Base-by-base conservation (phyloP, 2,329 filamentous ascomycete genomes). In the Cladophialophora carrionii region DNA sequence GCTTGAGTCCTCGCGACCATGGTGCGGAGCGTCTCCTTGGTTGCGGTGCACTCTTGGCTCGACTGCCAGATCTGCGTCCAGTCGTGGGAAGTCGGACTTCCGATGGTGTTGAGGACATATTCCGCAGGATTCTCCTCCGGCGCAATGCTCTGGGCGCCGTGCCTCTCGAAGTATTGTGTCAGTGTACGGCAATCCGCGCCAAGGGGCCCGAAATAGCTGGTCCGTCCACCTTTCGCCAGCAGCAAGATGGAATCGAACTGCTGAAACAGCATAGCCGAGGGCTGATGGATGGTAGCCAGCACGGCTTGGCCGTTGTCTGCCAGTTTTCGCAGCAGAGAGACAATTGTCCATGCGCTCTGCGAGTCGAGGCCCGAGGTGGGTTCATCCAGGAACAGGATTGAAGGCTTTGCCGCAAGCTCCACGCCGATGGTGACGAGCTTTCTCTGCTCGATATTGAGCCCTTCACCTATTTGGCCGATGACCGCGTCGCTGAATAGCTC, bases 241-340 rank as follows among this genome's bases (percentile, higher is more conserved):
- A 90, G 87, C 0, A 89, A 76, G 0, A 89, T 75, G 0, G 81
- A 79, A 67, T 89, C 87, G 56, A 88, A 96, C 65, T 91, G 87
- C 76, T 96, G 90, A 81, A 97, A 96, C 54, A 96, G 83, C 81
- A 96, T 91, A 46, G 92, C 91, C 12, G 90, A 94, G 14, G 93
- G 93, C 76, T 97, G 93, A 76, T 97, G 93, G 66, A 97, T 96
- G 0, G 93, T 96, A 78, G 91, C 96, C 14, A 97, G 85, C 73
- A 97, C 89, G 26, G 93, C 92, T 76, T 95, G 91, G 9, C 93
- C 93, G 63, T 86, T 88, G 76, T 94, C 90, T 71, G 92, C 91
- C 41, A 97, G 82, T 78, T 94, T 96, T 76, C 94, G 88, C 46
- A 97, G 84, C 24, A 96, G 85, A 71, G 89, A 87, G 57, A 91